Conservation (phyloP, 1,139 yeast genomes). For the Protomyces inouyei region DNA sequence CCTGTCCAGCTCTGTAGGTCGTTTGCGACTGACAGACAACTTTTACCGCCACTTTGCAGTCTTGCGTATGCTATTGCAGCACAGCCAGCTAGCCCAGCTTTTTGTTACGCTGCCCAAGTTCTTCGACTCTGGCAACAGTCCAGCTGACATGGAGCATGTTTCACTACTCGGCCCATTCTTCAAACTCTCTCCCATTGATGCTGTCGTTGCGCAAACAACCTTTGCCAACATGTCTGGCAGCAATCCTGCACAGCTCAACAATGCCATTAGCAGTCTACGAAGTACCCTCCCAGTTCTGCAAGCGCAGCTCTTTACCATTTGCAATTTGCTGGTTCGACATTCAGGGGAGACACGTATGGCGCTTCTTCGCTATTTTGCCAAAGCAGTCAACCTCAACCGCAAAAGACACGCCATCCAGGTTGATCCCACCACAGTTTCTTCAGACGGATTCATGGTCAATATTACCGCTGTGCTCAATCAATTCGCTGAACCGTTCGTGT, state of each 20-base stretch:
- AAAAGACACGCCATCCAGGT: conserved; percentile 84
- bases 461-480: conserved; percentile 61
- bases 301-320: conserved; percentile 53
- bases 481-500: conserved; percentile 75
- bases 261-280: conserved; percentile 9
- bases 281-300: conserved; percentile 9
- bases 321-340: conserved; percentile 74
- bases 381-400: conserved; percentile 72
- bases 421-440: conserved; percentile 58
- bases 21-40: conserved; percentile 37
- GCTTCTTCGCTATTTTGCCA: conserved; percentile 63
- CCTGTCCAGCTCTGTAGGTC: conserved; percentile 33
- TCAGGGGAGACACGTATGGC: conserved; percentile 59
- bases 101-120: conserved; percentile 25
- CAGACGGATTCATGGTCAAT: conserved; percentile 81
- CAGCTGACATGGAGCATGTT: conserved; percentile 53
- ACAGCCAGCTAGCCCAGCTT: conserved; percentile 50
- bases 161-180: conserved; percentile 76
- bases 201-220: conserved; percentile 35
- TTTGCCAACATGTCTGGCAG: conserved; percentile 36
- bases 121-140: conserved; percentile 40
- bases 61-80: conserved; percentile 3
- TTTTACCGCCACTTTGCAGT: conserved; percentile 37
- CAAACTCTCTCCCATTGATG: conserved; percentile 66
- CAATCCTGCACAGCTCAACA: conserved; percentile 29